Conservation (phyloP, 148 eudicot genomes). For the Euryodendron excelsum region DNA sequence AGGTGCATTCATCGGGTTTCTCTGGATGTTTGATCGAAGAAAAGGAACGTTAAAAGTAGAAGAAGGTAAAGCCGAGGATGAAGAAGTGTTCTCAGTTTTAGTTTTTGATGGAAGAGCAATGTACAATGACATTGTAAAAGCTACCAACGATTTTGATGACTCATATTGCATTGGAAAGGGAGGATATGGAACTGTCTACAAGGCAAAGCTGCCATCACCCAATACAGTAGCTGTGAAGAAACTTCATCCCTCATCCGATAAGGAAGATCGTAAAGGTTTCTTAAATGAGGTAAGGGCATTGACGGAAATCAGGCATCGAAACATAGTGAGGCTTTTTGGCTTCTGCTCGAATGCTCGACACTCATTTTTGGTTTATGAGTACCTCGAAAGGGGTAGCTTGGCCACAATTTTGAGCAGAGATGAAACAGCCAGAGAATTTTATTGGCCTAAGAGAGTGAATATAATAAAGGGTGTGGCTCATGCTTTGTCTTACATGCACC, state of each 20-base stretch:
- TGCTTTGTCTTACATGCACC: slow-evolving; percentile 40
- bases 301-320: slow-evolving; percentile 35
- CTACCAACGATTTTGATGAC: slow-evolving; percentile 21
- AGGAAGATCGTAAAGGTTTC: slow-evolving; percentile 13
- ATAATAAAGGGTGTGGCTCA: slow-evolving; percentile 29
- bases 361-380: slow-evolving; percentile 39
- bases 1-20: slow-evolving; percentile 9
- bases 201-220: slow-evolving; percentile 36
- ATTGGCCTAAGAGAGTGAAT: slow-evolving; percentile 35
- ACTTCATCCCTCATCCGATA: slow-evolving; percentile 17
- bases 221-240: slow-evolving; percentile 35
- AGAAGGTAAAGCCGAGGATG: not conserved
- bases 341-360: slow-evolving; percentile 27
- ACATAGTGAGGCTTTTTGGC: slow-evolving; percentile 41
- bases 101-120: not conserved
- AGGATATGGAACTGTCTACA: slow-evolving; percentile 35
- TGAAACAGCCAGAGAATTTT: slow-evolving; percentile 22
- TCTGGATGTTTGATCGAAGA: not conserved
- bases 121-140: too few species aligned
- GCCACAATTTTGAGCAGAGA: slow-evolving; percentile 22
- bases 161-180: slow-evolving; percentile 38
- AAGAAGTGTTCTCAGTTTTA: not conserved
- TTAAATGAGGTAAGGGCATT: slow-evolving; percentile 30
- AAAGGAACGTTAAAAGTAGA: not conserved
- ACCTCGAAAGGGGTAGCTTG: slow-evolving; percentile 37